Evolutionary conservation across 2,329 filamentous ascomycete species (phyloP).

Genomic region (Polychaeton citri): DNA sequence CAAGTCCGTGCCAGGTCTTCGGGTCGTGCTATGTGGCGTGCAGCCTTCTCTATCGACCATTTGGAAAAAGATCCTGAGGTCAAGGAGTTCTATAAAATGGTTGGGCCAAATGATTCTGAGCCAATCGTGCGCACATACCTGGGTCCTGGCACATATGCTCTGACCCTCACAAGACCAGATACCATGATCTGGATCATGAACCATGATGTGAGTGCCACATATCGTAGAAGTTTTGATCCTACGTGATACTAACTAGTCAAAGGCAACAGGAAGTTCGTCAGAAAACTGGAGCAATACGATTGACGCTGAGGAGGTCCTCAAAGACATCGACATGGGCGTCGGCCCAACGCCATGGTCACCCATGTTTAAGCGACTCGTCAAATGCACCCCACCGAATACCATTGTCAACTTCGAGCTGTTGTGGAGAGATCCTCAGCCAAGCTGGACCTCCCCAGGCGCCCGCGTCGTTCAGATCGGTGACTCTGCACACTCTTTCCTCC

Average conservation of each 20-base stretch:
- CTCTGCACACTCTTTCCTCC: slow-evolving; percentile 32
- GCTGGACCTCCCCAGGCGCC: slow-evolving; percentile 29
- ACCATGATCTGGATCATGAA: slow-evolving; percentile 39
- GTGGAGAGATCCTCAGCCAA: slow-evolving; percentile 33
- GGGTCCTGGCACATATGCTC: slow-evolving; percentile 29
- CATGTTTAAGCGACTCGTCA: slow-evolving; percentile 33
- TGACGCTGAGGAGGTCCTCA: slow-evolving; percentile 30
- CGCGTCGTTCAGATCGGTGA: slow-evolving; percentile 34
- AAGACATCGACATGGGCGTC: slow-evolving; percentile 31
- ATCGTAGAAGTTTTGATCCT: too few relatives aligned
- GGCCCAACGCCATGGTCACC: slow-evolving; percentile 31
- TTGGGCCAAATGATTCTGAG: slow-evolving; percentile 22
- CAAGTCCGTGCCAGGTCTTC: slow-evolving; percentile 25
- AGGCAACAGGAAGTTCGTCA: slow-evolving; percentile 31
- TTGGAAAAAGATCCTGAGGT: slow-evolving; percentile 33
- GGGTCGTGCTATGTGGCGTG: slow-evolving; percentile 19
- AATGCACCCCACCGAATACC: slow-evolving; percentile 30
- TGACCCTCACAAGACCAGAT: slow-evolving; percentile 32
- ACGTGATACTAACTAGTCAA: not conserved
- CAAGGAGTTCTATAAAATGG: slow-evolving; percentile 33
- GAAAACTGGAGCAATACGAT: slow-evolving; percentile 36
- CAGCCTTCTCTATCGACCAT: slow-evolving; percentile 26
- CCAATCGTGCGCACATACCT: slow-evolving; percentile 34
- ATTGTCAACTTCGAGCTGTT: slow-evolving; percentile 38
- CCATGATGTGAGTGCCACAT: slow-evolving; percentile 23